phyloP scores from a whole-genome alignment of 306 rosid genomes.

The Hylodesmum podocarpum region DNA sequence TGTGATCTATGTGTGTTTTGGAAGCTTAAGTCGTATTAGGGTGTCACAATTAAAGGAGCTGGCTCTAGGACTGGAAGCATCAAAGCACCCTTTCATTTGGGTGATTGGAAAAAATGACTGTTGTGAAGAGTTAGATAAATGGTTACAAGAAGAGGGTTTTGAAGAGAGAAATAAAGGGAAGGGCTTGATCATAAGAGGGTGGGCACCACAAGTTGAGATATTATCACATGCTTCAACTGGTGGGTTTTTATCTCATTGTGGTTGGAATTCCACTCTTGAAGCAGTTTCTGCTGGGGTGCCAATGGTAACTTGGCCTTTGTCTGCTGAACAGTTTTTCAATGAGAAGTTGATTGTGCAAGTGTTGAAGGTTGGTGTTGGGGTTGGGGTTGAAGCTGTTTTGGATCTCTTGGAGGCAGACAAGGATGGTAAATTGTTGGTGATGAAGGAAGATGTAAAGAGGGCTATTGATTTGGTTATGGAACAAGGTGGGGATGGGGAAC shows the following conservation, averaged over 20 bases:
- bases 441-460: conserved; percentile 42
- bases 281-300: conserved; percentile 58
- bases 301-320: conserved; percentile 71
- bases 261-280: conserved; percentile 76
- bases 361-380: conserved; percentile 51
- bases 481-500: conserved; percentile 47
- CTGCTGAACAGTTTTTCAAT: conserved; percentile 65
- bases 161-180: conserved; percentile 54
- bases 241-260: conserved; percentile 72
- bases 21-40: conserved; percentile 49
- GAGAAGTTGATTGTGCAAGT: conserved; percentile 61
- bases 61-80: conserved; percentile 65
- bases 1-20: conserved; percentile 63
- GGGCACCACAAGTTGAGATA: conserved; percentile 72
- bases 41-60: conserved; percentile 50
- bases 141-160: conserved; percentile 48
- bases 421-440: conserved; percentile 39
- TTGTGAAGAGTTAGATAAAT: conserved; percentile 47
- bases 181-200: conserved; percentile 58
- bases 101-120: conserved; percentile 46
- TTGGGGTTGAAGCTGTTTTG: conserved; percentile 50
- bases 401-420: conserved; percentile 46
- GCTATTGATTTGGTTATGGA: conserved; percentile 55
- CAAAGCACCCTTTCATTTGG: conserved; percentile 68
- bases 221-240: conserved; percentile 55